These are phyloP conservation scores for Ophiostoma pallidulum DNA, from an alignment of 2,329 filamentous ascomycete genomes.

Conservation along the genomic window DNA sequence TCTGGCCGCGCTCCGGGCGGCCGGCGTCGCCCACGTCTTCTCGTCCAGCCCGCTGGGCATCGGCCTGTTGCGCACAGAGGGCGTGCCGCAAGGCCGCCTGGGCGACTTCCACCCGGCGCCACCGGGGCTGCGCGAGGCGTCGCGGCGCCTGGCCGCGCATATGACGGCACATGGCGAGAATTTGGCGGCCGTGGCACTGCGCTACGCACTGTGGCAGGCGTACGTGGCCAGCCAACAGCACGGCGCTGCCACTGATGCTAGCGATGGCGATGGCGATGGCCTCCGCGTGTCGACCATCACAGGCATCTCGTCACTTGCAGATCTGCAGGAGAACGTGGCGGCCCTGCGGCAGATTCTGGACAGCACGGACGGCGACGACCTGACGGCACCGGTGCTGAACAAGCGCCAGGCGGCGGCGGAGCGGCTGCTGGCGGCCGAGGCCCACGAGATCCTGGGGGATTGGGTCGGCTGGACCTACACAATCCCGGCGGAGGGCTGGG, in stretches of 20 bases:
- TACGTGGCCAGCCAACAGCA: not conserved
- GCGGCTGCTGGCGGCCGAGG: not conserved
- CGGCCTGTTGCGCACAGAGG: conserved; percentile 3
- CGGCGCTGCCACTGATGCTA: too few relatives aligned
- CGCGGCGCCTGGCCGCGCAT: not conserved
- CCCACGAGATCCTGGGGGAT: conserved; percentile 1
- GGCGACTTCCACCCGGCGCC: conserved; percentile 9
- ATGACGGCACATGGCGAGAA: conserved; percentile 1
- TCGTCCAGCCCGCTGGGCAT: conserved; percentile 7
- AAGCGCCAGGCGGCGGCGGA: not conserved
- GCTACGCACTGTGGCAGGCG: conserved; percentile 6
- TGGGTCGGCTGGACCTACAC: conserved; percentile 10
- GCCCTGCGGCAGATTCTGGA: not conserved
- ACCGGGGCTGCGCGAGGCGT: not conserved
- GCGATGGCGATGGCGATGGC: too few relatives aligned
- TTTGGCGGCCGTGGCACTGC: conserved; percentile 3
- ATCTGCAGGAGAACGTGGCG: not conserved
- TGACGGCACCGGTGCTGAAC: not conserved
- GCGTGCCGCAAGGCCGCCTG: not conserved
- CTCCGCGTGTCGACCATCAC: conserved; percentile 3
- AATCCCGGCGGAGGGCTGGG: conserved; percentile 1
- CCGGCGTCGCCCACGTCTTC: conserved; percentile 5
- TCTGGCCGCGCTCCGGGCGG: not conserved
- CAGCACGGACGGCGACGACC: too few relatives aligned
- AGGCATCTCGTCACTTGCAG: not conserved